Evolutionary conservation across 2,329 filamentous ascomycete genomes (phyloP), one percentile per base, ranked within the genome.

Genomic region (Monosporascus sp.): DNA sequence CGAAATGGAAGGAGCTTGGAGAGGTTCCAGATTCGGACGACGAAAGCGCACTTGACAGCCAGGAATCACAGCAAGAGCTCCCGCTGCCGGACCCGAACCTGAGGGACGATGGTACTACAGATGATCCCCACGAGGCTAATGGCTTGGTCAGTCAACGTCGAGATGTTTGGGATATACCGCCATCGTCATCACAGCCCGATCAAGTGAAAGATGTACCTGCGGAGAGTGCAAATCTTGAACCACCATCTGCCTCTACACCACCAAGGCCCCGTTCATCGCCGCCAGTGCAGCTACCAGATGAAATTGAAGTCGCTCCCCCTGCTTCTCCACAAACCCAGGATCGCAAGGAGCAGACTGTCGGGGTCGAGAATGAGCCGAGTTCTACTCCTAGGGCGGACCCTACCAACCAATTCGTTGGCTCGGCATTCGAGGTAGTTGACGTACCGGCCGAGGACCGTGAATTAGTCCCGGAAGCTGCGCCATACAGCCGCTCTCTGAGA

Each of bases 401-500:
- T 17, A 20, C 52, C 11, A 40, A 31, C 8, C 48, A 49, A 37
- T 59, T 47, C 31, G 48, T 48, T 44, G 31, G 44, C 34, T 51
- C 55, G 7, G n/a, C 46, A 22, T 60, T 59, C 37, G 56, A 61
- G 24, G 22, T 54, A 44, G 52, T 50, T 47, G 48, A 54, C 27
- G 34, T 37, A 14, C 43, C 50, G 26, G 55, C 51, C 14, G 56
- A 57, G 22, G 52, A 57, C 37, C 57, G 59, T 31, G 50, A 19
- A 19, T 37, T 53, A 51, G 49, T 50, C 16, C 58, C 53, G 31
- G 52, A 51, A 44, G 46, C 24, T 47, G 19, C 40, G 43, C 56
- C 51, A 41, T 52, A 56, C 19, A 59, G 76, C 56, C 75, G 81
- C 36, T 81, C 77, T 4, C 68, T 85, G n/a, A 75, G 82, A 7